phyloP scores from a whole-genome alignment of 2,329 filamentous ascomycete genomes.

The Lizonia empirigonia region DNA sequence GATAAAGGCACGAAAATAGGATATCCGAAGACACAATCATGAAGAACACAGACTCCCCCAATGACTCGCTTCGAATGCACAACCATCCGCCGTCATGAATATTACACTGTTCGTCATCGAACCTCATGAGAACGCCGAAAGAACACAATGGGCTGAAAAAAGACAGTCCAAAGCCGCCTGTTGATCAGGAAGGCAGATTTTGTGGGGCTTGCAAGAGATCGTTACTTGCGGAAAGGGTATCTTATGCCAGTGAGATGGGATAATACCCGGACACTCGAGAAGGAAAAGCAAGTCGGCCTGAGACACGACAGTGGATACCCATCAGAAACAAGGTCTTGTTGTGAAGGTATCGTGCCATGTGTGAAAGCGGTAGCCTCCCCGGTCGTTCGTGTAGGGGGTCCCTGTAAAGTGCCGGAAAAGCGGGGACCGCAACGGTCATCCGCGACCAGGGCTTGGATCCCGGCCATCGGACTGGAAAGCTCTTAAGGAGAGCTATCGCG shows the following conservation, averaged over 20 bases:
- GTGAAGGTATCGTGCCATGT: conserved; percentile 30
- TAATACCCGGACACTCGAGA: conserved; percentile 5
- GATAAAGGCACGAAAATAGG: conserved; percentile 4
- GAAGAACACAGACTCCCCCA: not conserved
- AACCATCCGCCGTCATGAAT: conserved; percentile 3
- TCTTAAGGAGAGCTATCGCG: conserved; percentile 48
- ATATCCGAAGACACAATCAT: conserved; percentile 7
- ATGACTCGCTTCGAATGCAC: conserved; percentile 16
- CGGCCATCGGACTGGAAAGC: conserved; percentile 20
- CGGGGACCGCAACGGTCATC: conserved; percentile 36
- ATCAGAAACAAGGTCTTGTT: conserved; percentile 31
- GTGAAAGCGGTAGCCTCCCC: conserved; percentile 35
- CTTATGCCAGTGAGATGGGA: conserved; percentile 5
- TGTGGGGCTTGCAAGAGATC: conserved; percentile 6
- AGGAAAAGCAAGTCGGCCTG: conserved; percentile 18
- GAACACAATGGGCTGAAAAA: not conserved
- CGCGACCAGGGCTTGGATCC: conserved; percentile 36
- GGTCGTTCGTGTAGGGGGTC: conserved; percentile 40
- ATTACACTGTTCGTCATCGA: conserved; percentile 9
- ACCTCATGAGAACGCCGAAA: conserved; percentile 6
- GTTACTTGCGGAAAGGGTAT: conserved; percentile 16
- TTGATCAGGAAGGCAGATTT: conserved; percentile 4
- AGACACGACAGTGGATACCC: conserved; percentile 9
- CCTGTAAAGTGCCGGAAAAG: conserved; percentile 43
- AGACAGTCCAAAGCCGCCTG: conserved; percentile 4